Conservation (phyloP, 306 rosid genomes). For the Quercus parvula region DNA sequence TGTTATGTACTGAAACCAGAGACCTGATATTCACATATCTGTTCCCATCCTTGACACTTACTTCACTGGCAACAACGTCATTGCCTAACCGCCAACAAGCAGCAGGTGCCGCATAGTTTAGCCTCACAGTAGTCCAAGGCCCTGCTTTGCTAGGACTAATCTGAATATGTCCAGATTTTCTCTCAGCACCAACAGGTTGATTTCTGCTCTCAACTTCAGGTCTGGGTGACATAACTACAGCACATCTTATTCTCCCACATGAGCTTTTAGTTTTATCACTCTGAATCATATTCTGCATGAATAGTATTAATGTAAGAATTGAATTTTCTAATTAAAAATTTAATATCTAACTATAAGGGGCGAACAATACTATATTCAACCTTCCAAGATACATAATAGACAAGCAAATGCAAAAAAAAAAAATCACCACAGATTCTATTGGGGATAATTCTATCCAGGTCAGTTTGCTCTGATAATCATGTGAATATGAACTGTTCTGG, state of each 20-base stretch:
- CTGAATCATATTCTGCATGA: slow-evolving; percentile 37
- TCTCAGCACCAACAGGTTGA: slow-evolving; percentile 29
- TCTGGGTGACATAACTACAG: slow-evolving; percentile 54
- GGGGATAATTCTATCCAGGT: slow-evolving; percentile 63
- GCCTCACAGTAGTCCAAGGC: slow-evolving; percentile 97
- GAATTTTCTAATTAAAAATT: neutral
- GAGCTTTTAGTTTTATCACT: slow-evolving; percentile 25
- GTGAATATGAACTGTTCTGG: slow-evolving; percentile 41
- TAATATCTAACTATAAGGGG: neutral
- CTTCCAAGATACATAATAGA: neutral
- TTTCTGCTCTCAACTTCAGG: slow-evolving; percentile 45
- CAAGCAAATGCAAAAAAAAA: neutral
- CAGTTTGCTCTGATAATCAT: slow-evolving; percentile 37
- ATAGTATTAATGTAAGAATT: slow-evolving; percentile 8
- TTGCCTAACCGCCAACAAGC: slow-evolving; percentile 98
- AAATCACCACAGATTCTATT: slow-evolving; percentile 43
- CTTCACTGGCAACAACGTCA: slow-evolving; percentile 95
- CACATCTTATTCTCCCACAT: slow-evolving; percentile 55
- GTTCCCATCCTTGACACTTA: slow-evolving; percentile 75
- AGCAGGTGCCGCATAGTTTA: slow-evolving; percentile 91
- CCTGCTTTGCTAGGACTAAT: slow-evolving; percentile 94
- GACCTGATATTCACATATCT: slow-evolving; percentile 87
- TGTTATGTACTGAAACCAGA: slow-evolving; percentile 78
- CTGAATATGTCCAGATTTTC: slow-evolving; percentile 83
- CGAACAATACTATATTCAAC: neutral